phyloP scores from a whole-genome alignment of 2,329 filamentous ascomycete genomes.

The Trichoderma oligosporum region DNA sequence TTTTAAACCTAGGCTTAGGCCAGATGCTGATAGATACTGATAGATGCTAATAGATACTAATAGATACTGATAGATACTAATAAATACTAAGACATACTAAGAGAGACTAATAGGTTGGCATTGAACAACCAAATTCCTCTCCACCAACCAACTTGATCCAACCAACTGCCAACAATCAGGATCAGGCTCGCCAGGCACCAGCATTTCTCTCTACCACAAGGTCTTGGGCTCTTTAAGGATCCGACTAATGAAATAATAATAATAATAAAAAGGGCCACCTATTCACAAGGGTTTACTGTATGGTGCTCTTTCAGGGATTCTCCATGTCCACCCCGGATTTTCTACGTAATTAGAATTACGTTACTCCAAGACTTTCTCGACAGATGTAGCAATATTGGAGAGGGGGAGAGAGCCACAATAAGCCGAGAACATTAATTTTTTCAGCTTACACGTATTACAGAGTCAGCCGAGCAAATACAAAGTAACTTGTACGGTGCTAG shows the following conservation, averaged over 20 bases:
- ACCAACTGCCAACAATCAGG: constrained; percentile 7
- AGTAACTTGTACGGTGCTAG: no score
- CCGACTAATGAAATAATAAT: background rate
- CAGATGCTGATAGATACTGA: no score
- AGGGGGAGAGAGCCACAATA: background rate
- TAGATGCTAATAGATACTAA: no score
- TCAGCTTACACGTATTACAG: background rate
- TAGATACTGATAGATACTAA: no score
- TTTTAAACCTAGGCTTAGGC: no score
- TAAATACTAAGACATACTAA: no score
- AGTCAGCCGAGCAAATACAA: background rate
- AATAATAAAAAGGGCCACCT: no score
- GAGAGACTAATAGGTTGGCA: no score
- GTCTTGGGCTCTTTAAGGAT: background rate
- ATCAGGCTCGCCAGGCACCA: constrained; percentile 1
- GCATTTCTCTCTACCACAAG: background rate
- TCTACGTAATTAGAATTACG: background rate
- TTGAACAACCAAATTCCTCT: no score
- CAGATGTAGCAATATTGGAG: background rate
- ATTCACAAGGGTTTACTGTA: background rate
- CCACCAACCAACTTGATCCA: background rate
- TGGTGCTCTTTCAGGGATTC: background rate
- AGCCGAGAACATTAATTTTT: background rate
- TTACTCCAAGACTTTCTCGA: no score
- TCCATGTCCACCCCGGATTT: background rate